phyloP scores from a whole-genome alignment of 2,329 filamentous ascomycete genomes.

The Cordyceps fumosorosea region DNA sequence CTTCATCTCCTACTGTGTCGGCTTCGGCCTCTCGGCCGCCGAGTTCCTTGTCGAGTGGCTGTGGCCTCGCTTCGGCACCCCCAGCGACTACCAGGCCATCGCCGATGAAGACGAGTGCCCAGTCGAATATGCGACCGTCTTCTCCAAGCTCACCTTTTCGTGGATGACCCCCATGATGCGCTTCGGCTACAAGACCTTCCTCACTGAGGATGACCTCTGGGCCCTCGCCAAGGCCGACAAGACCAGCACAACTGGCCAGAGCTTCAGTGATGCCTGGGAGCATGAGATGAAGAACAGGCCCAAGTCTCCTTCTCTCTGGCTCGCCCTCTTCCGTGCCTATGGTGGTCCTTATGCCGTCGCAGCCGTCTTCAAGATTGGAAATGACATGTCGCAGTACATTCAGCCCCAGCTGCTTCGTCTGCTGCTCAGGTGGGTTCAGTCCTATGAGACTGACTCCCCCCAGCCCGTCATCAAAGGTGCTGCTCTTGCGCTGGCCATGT shows the following conservation, averaged over 20 bases:
- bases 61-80: slow-evolving; percentile 63
- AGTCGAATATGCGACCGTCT: slow-evolving; percentile 86
- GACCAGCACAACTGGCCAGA: slow-evolving; percentile 63
- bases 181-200: slow-evolving; percentile 81
- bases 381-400: slow-evolving; percentile 77
- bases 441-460: slow-evolving; percentile 59
- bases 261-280: slow-evolving; percentile 71
- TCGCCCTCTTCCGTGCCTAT: slow-evolving; percentile 77
- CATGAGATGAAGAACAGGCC: slow-evolving; percentile 65
- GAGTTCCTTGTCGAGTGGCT: slow-evolving; percentile 82
- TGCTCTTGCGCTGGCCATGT: slow-evolving; percentile 88
- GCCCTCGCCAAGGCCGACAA: slow-evolving; percentile 75
- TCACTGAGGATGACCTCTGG: slow-evolving; percentile 96
- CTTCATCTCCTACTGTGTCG: slow-evolving; percentile 69
- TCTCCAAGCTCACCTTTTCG: slow-evolving; percentile 87
- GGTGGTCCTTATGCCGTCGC: slow-evolving; percentile 77
- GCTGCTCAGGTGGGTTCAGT: slow-evolving; percentile 77
- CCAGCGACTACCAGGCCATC: slow-evolving; percentile 51
- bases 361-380: slow-evolving; percentile 79
- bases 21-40: slow-evolving; percentile 59
- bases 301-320: slow-evolving; percentile 62
- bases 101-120: slow-evolving; percentile 59
- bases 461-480: slow-evolving; percentile 79
- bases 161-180: slow-evolving; percentile 99
- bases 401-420: slow-evolving; percentile 86